phyloP scores from a whole-genome alignment of 257 asterid species.

The Nicotiana obtusifolia region DNA sequence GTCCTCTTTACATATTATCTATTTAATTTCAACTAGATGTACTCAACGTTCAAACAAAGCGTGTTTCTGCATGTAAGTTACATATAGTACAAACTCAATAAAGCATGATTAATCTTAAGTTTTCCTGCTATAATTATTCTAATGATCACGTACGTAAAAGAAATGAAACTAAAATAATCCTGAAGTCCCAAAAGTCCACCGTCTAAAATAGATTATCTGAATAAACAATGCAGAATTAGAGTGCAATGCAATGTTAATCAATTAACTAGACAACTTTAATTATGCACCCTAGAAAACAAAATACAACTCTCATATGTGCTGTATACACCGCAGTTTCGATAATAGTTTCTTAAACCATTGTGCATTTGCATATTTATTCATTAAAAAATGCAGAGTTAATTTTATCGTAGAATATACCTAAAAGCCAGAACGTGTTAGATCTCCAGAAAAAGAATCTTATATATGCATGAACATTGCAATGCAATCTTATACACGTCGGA shows the following conservation, averaged over 20 bases:
- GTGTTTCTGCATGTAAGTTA: conserved; percentile 6
- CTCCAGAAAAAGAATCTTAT: not conserved
- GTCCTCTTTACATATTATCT: not conserved
- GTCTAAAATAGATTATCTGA: not conserved
- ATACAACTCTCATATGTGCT: not conserved
- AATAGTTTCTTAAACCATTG: not conserved
- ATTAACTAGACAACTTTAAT: not conserved
- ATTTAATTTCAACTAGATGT: not conserved
- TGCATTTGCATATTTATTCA: not conserved
- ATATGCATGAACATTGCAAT: not conserved
- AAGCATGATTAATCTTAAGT: not conserved
- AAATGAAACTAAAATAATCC: not conserved
- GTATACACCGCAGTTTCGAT: not conserved
- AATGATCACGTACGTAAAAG: not conserved
- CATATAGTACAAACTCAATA: not conserved
- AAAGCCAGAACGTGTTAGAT: not conserved
- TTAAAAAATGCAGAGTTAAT: not conserved
- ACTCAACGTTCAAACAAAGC: not conserved
- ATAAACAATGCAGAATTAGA: not conserved
- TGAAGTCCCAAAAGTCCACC: not conserved
- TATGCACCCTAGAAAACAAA: not conserved
- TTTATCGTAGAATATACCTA: not conserved
- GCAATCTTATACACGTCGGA: not conserved
- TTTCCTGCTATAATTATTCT: not conserved
- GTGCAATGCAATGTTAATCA: not conserved